These are phyloP conservation scores for Phyllosticta citrichinensis DNA, from an alignment of 2,329 filamentous ascomycete species.

Conservation along the genomic window DNA sequence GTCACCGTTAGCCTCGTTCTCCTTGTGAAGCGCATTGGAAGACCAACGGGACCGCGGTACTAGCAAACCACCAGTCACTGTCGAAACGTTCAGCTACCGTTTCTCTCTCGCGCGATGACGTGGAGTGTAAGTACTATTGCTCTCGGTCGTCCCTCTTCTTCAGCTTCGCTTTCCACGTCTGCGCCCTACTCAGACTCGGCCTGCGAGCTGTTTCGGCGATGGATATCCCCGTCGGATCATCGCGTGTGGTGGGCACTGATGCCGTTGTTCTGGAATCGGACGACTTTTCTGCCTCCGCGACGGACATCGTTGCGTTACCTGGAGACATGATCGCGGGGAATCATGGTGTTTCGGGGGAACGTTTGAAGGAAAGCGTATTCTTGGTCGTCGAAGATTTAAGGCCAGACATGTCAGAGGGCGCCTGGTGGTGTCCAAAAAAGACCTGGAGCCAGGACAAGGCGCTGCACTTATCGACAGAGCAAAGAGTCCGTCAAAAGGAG, in stretches of 20 bases:
- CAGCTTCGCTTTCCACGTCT: background rate
- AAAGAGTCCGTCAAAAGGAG: background rate
- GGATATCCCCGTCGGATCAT: background rate
- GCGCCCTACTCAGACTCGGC: background rate
- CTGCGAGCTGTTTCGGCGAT: background rate
- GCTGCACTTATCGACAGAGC: background rate
- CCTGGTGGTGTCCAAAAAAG: background rate
- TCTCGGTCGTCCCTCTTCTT: background rate
- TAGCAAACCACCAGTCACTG: constrained; percentile 31
- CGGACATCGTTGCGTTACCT: background rate
- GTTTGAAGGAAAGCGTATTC: background rate
- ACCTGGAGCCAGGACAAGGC: background rate
- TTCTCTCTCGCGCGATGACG: background rate
- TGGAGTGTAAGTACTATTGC: background rate
- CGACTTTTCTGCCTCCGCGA: background rate
- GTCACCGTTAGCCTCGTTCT: background rate
- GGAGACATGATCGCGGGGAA: background rate
- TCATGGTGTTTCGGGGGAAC: background rate
- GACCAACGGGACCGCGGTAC: constrained; percentile 23
- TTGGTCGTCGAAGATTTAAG: background rate
- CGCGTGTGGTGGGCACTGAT: background rate
- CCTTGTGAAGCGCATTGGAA: too few relatives aligned
- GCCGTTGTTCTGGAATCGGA: background rate
- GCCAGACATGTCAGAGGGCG: background rate
- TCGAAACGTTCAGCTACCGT: background rate